Evolutionary conservation across 805 yeast genomes (phyloP).

Genomic region (Starmerella apis): DNA sequence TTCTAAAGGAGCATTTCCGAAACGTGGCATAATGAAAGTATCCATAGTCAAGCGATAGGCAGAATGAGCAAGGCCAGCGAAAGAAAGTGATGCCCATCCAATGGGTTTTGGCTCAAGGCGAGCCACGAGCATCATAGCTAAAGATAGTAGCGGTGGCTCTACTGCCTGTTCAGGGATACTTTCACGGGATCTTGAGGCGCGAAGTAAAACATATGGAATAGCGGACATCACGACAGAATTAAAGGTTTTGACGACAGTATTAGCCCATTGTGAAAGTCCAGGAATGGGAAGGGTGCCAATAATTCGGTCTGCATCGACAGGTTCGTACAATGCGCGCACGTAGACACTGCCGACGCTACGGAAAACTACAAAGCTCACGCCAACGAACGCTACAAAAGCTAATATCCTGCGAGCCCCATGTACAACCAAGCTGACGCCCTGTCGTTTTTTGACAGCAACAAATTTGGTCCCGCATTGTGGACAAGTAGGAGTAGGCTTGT

Average conservation of each 20-base stretch:
- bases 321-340: constrained; percentile 2
- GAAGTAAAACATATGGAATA: not conserved
- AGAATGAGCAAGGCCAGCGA: not conserved
- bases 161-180: not conserved
- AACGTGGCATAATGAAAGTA: not conserved
- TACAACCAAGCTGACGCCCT: not conserved
- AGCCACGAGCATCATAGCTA: not conserved
- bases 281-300: constrained; percentile 1
- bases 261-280: not conserved
- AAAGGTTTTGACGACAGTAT: not conserved
- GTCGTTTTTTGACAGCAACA: not conserved
- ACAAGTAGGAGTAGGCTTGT: not conserved
- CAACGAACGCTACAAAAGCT: not conserved
- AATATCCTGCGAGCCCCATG: not conserved
- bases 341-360: not conserved
- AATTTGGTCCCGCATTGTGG: constrained; percentile 3
- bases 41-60: not conserved
- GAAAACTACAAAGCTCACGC: not conserved
- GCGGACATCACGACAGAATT: not conserved
- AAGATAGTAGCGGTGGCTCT: not conserved
- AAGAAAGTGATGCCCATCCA: not conserved
- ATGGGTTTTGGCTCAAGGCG: not conserved
- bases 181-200: not conserved
- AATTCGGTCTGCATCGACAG: not conserved
- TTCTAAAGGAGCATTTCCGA: not conserved